Percentiles rank a stretch among this genome's conserved stretches.
These are phyloP conservation scores for Westerdykella ornata DNA, from an alignment of 2,329 filamentous ascomycete genomes.

Conservation along the genomic window DNA sequence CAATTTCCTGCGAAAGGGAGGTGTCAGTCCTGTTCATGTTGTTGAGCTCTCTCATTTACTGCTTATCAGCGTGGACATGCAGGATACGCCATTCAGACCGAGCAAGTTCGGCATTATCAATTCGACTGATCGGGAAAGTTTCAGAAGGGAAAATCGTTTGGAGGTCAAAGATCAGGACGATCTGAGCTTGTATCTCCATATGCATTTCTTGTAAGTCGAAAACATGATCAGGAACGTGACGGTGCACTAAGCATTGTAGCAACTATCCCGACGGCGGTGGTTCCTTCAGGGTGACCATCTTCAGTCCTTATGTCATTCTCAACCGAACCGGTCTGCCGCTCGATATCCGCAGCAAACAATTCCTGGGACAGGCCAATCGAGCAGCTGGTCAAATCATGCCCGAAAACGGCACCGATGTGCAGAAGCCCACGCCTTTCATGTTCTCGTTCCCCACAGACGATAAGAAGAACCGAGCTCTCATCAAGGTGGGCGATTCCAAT, in stretches of 20 bases:
- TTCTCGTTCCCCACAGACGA: constrained; percentile 89
- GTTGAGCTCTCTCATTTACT: constrained; percentile 92
- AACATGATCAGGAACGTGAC: neutral
- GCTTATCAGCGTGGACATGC: constrained; percentile 88
- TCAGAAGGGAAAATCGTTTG: constrained; percentile 71
- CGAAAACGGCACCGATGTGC: constrained; percentile 50
- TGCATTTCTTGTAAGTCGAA: constrained; percentile 71
- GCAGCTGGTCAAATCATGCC: constrained; percentile 66
- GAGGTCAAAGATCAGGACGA: constrained; percentile 80
- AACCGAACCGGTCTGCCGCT: constrained; percentile 93
- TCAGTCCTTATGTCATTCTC: constrained; percentile 87
- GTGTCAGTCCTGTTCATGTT: constrained; percentile 93
- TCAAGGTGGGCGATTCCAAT: constrained; percentile 81
- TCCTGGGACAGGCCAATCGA: constrained; percentile 73
- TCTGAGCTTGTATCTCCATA: constrained; percentile 68
- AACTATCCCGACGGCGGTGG: constrained; percentile 86
- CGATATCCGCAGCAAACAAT: constrained; percentile 79
- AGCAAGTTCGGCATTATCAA: constrained; percentile 99
- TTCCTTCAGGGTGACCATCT: constrained; percentile 91
- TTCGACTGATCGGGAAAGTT: constrained; percentile 77
- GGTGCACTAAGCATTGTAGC: constrained; percentile 24
- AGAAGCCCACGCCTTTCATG: constrained; percentile 86
- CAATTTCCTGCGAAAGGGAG: constrained; percentile 93
- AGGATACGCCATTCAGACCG: constrained; percentile 88
- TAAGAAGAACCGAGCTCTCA: constrained; percentile 77